phyloP scores from a whole-genome alignment of 768 basidiomycete genomes.

The Leccinellum luteum region DNA sequence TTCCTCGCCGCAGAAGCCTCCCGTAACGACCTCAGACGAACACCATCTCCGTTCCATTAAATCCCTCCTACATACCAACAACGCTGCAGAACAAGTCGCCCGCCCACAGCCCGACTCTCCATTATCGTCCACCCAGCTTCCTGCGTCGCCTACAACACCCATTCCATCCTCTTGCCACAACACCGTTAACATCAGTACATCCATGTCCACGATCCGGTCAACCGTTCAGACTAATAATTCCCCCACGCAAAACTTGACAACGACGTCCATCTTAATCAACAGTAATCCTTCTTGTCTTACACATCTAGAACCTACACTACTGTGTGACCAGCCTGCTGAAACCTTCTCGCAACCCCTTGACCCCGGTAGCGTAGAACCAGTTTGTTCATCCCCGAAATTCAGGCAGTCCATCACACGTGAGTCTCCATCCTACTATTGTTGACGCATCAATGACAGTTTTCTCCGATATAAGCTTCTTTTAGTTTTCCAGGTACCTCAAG shows the following conservation, averaged over 20 bases:
- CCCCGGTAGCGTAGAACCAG: slow-evolving; percentile 13
- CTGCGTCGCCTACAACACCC: slow-evolving; percentile 21
- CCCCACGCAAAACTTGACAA: slow-evolving; percentile 11
- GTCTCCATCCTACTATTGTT: not conserved
- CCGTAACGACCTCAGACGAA: slow-evolving; percentile 19
- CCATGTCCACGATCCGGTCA: slow-evolving; percentile 19
- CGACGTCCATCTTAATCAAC: slow-evolving; percentile 11
- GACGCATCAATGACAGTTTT: slow-evolving; percentile 3
- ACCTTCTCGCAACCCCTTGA: slow-evolving; percentile 10
- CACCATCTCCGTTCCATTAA: slow-evolving; percentile 6
- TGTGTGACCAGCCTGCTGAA: slow-evolving; percentile 7
- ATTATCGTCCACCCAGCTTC: slow-evolving; percentile 13
- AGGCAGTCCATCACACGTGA: slow-evolving; percentile 27
- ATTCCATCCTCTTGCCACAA: slow-evolving; percentile 7
- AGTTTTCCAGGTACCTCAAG: slow-evolving; percentile 18
- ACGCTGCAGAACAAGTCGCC: slow-evolving; percentile 6
- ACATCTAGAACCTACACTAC: slow-evolving; percentile 9
- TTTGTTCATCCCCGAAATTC: slow-evolving; percentile 4
- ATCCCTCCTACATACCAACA: slow-evolving; percentile 1
- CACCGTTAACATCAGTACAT: slow-evolving; percentile 11
- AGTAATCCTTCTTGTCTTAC: slow-evolving; percentile 23
- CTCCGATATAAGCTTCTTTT: slow-evolving; percentile 24
- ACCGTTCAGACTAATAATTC: slow-evolving; percentile 19
- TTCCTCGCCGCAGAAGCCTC: slow-evolving; percentile 26
- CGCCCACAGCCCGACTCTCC: slow-evolving; percentile 7